Evolutionary conservation across 352 stramenopile species (phyloP).

Genomic region (Aphanomyces cochlioides): DNA sequence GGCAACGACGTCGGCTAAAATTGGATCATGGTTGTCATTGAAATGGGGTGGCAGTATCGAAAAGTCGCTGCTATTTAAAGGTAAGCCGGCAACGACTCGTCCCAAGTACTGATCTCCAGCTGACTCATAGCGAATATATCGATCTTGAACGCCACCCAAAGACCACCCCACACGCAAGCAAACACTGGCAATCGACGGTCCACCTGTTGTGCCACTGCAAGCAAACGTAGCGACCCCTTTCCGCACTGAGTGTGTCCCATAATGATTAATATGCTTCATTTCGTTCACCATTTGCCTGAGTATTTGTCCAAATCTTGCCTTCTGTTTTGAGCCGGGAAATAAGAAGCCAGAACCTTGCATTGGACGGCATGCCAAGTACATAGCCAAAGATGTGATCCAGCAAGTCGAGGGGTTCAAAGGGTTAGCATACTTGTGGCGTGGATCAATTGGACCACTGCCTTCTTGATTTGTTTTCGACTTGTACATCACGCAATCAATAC

Average conservation of each 20-base stretch:
- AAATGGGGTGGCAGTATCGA: conserved; percentile 28
- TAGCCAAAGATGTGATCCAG: conserved; percentile 30
- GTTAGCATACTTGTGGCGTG: conserved; percentile 32
- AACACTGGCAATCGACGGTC: conserved; percentile 22
- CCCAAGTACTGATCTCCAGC: conserved; percentile 17
- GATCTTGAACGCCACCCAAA: conserved; percentile 20
- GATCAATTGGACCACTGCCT: too few relatives aligned
- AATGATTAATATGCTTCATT: too few relatives aligned
- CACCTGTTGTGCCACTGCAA: conserved; percentile 15
- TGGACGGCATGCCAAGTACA: conserved; percentile 30
- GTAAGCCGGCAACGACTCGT: conserved; percentile 20
- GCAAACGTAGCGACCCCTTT: conserved; percentile 31
- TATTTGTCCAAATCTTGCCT: background rate
- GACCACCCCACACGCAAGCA: conserved; percentile 23
- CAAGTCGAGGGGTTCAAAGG: conserved; percentile 36
- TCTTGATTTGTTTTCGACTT: too few relatives aligned
- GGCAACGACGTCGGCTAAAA: background rate
- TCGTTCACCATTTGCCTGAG: too few relatives aligned
- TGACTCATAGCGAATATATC: conserved; percentile 23
- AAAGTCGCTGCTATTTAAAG: conserved; percentile 17
- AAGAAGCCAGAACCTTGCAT: background rate
- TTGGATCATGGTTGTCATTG: too few relatives aligned
- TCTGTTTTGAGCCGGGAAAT: conserved; percentile 19
- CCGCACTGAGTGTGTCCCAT: conserved; percentile 19
- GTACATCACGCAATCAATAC: too few relatives aligned